Evolutionary conservation across 1,284 basidiomycete genomes (phyloP).

Genomic region (Coniferiporia weirii): DNA sequence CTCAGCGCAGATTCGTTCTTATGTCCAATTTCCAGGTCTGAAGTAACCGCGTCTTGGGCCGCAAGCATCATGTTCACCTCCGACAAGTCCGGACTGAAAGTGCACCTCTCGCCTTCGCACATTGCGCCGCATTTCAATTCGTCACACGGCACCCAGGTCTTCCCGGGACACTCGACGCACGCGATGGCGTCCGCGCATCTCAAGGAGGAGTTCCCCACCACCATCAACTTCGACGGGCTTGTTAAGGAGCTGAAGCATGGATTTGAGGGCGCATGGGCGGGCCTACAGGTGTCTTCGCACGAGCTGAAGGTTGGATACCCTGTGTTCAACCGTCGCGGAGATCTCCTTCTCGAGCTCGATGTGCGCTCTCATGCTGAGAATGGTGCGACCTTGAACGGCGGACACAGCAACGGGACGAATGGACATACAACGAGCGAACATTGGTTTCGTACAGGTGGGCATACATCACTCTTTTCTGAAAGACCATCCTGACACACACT

Average conservation of each 20-base stretch:
- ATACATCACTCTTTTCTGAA: neutral
- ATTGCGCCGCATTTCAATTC: conserved; percentile 6
- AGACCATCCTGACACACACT: too few relatives aligned
- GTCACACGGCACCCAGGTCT: neutral
- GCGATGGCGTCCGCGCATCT: conserved; percentile 20
- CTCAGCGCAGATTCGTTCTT: neutral
- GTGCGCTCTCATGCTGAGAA: neutral
- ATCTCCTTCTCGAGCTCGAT: conserved; percentile 30
- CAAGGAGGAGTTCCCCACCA: conserved; percentile 22
- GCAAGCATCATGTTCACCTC: conserved; percentile 12
- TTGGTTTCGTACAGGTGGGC: conserved; percentile 3
- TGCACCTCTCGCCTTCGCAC: conserved; percentile 5
- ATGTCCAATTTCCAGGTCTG: neutral
- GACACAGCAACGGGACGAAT: neutral
- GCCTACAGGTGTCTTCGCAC: conserved; percentile 25
- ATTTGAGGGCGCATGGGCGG: conserved; percentile 30
- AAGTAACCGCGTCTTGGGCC: conserved; percentile 10
- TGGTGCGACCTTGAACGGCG: neutral
- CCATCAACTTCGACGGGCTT: conserved; percentile 24
- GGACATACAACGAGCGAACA: conserved; percentile 2
- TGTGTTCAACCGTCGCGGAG: conserved; percentile 29
- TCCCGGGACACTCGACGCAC: conserved; percentile 17
- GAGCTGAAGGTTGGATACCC: conserved; percentile 28
- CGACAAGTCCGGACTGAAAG: conserved; percentile 1
- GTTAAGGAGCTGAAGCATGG: conserved; percentile 24